phyloP scores from a whole-genome alignment of 2,329 filamentous ascomycete species.

The Cryphonectria naterciae region DNA sequence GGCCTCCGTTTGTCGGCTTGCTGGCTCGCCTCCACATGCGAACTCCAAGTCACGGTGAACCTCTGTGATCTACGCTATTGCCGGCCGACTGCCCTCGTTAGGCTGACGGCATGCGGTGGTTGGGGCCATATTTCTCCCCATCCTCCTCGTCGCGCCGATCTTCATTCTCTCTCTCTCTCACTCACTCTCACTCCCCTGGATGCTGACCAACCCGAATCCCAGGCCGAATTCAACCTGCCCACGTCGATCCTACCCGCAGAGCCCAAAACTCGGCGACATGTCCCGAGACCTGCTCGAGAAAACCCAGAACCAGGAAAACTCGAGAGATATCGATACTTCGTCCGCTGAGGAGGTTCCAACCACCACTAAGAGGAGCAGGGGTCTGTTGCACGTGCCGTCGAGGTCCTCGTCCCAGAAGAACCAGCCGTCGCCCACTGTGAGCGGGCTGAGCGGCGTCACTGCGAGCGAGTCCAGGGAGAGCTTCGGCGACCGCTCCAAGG shows the following conservation, averaged over 20 bases:
- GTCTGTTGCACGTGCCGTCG: slow-evolving; percentile 62
- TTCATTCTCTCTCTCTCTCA: not conserved
- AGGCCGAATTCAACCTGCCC: slow-evolving; percentile 26
- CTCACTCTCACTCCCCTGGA: not conserved
- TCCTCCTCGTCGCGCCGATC: slow-evolving; percentile 4
- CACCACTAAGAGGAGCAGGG: slow-evolving; percentile 53
- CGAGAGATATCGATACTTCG: slow-evolving; percentile 48
- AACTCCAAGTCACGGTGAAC: not conserved
- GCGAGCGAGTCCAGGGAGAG: slow-evolving; percentile 64
- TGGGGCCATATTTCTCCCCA: not conserved
- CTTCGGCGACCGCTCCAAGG: slow-evolving; percentile 67
- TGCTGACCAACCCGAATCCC: slow-evolving; percentile 25
- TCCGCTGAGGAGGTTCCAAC: slow-evolving; percentile 47
- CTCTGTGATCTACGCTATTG: not conserved
- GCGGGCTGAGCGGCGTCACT: slow-evolving; percentile 63
- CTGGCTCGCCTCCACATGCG: not conserved
- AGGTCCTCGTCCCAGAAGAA: slow-evolving; percentile 65
- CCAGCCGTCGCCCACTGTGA: slow-evolving; percentile 62
- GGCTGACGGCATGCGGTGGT: not conserved
- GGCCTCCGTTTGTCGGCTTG: not conserved
- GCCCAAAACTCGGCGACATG: slow-evolving; percentile 34
- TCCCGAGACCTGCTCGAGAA: slow-evolving; percentile 42
- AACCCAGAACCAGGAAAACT: slow-evolving; percentile 42
- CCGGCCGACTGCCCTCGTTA: not conserved
- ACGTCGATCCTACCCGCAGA: slow-evolving; percentile 22